phyloP scores from a whole-genome alignment of 257 asterid species.

The Rhazya stricta region DNA sequence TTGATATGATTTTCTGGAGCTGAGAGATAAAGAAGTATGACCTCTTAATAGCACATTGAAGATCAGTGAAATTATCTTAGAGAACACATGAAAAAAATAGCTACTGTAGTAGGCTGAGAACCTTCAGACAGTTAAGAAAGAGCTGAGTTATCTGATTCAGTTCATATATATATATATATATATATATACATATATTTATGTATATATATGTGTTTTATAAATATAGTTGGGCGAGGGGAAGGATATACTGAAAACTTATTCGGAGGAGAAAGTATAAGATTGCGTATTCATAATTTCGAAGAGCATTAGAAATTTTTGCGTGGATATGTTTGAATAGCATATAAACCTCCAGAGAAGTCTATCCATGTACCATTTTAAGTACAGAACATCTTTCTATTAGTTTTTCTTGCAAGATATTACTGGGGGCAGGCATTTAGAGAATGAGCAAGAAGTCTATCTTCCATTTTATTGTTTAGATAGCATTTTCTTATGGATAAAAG shows the following conservation, averaged over 20 bases:
- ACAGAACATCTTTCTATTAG: slow-evolving; percentile 11
- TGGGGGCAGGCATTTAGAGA: not conserved
- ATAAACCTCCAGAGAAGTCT: not conserved
- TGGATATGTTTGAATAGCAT: not conserved
- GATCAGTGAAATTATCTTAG: too few species aligned
- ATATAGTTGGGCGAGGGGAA: too few species aligned
- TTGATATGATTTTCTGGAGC: too few species aligned
- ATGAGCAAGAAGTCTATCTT: not conserved
- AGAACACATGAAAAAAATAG: too few species aligned
- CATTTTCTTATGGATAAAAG: not conserved
- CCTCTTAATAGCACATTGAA: too few species aligned
- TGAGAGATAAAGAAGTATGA: too few species aligned
- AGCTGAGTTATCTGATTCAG: too few species aligned
- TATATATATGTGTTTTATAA: too few species aligned
- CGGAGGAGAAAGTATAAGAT: not conserved
- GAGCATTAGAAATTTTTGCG: not conserved
- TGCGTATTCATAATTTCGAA: not conserved
- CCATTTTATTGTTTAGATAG: not conserved
- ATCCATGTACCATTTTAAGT: not conserved
- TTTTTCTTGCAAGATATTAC: not conserved
- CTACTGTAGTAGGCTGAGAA: too few species aligned
- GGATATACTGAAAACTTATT: not conserved
- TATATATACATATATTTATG: too few species aligned
- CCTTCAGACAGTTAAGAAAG: too few species aligned
- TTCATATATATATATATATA: too few species aligned